Base-by-base conservation (phyloP, 805 yeast species). In the Gaillardinia entomophila region DNA sequence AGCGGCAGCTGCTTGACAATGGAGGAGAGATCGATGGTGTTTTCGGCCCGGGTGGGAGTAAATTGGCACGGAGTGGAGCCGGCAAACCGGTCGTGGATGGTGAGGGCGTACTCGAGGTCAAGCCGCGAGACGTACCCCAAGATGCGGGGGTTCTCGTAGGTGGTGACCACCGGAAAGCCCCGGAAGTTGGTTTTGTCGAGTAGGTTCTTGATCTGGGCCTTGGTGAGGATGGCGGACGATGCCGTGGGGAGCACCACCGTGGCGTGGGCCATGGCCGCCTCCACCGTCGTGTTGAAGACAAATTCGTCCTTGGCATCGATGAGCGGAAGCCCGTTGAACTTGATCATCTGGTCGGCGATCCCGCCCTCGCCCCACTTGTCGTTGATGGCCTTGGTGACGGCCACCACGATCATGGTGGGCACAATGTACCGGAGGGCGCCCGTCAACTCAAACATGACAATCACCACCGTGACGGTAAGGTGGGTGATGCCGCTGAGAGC, bases 381-480 rank as follows among this genome's bases (percentile, higher is more conserved):
- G 43, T 77, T 75, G n/a, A 92, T 77, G 24, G 78, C 60, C 48
- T 85, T 85, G 2, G 97, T 89, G 7, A 81, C 75, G 1, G 95
- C 90, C 2, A 92, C 95, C 0, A 87, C 94, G 32, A 92, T 82
- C 98, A 92, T 92, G 0, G 95, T 85, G 2, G 99, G 99, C 10
- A 94, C 72, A 38, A 92, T 84, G 52, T 86, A 92, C 30, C 82
- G 75, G 34, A 89, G 65, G 1, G 98, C 98, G 20, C 98, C 99
- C 0, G 99, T 92, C 34, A 92, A 62, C 59, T 92, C 97, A 58
- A 89, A 85, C 95, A 92, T 88, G 26, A 94, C 82, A 12, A 92
- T 85, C 2, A 89, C 97, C 14, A 90, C 97, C 0, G 97, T 81
- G 7, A 92, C 80, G 0, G 96, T 86, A 38, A 92, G 64, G 50